Conservation (phyloP, 371 early-diverging fungal species). For the Circinella minor region DNA sequence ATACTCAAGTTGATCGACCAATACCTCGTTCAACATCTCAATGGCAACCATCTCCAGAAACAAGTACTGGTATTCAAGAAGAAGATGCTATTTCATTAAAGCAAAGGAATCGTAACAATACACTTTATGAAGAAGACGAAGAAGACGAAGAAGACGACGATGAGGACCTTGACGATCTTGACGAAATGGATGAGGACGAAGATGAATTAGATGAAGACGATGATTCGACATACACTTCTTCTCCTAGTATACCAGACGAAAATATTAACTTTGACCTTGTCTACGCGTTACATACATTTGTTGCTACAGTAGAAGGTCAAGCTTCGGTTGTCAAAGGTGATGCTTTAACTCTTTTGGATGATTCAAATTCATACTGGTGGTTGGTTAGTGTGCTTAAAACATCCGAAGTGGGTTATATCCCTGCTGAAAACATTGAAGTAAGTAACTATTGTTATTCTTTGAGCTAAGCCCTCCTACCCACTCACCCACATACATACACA, state of each 20-base stretch:
- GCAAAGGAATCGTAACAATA: slow-evolving; percentile 26
- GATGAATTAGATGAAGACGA: slow-evolving; percentile 55
- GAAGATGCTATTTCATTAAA: slow-evolving; percentile 14
- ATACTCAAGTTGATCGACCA: slow-evolving; percentile 29
- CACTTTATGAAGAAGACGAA: slow-evolving; percentile 37
- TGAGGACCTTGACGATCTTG: slow-evolving; percentile 20
- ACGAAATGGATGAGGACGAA: slow-evolving; percentile 34
- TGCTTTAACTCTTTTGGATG: slow-evolving; percentile 88
- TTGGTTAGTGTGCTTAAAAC: slow-evolving; percentile 87
- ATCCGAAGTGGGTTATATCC: slow-evolving; percentile 93
- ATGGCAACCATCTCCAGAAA: slow-evolving; percentile 26
- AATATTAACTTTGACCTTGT: slow-evolving; percentile 80
- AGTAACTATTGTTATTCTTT: not conserved
- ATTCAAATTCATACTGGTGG: slow-evolving; percentile 97
- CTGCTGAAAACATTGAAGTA: slow-evolving; percentile 95
- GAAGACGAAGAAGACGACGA: slow-evolving; percentile 50
- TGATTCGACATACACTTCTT: slow-evolving; percentile 40
- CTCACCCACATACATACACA: not conserved
- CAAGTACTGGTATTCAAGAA: slow-evolving; percentile 20
- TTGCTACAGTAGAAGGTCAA: slow-evolving; percentile 93
- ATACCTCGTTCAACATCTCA: slow-evolving; percentile 15
- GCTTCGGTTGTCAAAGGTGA: slow-evolving; percentile 92
- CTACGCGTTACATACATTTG: slow-evolving; percentile 93
- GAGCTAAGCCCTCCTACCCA: not conserved
- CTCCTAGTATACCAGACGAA: slow-evolving; percentile 72